Evolutionary conservation across 352 stramenopile genomes (phyloP).

Genomic region (Phytophthora brassicae): DNA sequence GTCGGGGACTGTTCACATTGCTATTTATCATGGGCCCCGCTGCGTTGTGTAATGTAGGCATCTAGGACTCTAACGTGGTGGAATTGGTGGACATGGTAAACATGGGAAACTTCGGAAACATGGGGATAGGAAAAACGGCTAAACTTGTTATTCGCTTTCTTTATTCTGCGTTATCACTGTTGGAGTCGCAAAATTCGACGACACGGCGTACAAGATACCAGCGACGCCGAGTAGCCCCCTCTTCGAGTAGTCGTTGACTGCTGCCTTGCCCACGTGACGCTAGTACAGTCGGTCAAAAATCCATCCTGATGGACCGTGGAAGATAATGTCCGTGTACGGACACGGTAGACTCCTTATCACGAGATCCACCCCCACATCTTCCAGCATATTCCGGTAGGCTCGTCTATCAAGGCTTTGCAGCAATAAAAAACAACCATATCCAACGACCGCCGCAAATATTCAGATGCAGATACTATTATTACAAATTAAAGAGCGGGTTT

Average conservation of each 20-base stretch:
- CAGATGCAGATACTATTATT: too few species aligned
- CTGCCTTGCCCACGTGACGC: not conserved
- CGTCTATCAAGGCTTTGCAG: slow-evolving; percentile 10
- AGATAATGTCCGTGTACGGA: not conserved
- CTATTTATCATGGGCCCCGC: not conserved
- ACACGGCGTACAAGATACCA: not conserved
- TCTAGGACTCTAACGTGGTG: not conserved
- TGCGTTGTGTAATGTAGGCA: not conserved
- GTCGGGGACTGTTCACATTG: not conserved
- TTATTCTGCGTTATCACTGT: too few species aligned
- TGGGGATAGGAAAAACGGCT: too few species aligned
- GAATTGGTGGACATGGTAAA: too few species aligned
- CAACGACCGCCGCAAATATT: slow-evolving; percentile 2
- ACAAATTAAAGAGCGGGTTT: too few species aligned
- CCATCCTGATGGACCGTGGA: not conserved
- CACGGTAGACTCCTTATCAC: too few species aligned
- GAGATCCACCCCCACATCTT: not conserved
- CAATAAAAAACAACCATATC: slow-evolving; percentile 3
- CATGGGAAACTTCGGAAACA: too few species aligned
- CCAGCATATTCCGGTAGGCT: not conserved
- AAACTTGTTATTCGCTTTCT: too few species aligned
- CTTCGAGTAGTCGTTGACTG: not conserved
- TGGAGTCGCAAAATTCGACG: not conserved
- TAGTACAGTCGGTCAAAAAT: not conserved
- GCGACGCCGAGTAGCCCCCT: not conserved